Evolutionary conservation across 352 stramenopile genomes (phyloP), one percentile per base, ranked within the genome.

Genomic region (Pythium aristosporum): DNA sequence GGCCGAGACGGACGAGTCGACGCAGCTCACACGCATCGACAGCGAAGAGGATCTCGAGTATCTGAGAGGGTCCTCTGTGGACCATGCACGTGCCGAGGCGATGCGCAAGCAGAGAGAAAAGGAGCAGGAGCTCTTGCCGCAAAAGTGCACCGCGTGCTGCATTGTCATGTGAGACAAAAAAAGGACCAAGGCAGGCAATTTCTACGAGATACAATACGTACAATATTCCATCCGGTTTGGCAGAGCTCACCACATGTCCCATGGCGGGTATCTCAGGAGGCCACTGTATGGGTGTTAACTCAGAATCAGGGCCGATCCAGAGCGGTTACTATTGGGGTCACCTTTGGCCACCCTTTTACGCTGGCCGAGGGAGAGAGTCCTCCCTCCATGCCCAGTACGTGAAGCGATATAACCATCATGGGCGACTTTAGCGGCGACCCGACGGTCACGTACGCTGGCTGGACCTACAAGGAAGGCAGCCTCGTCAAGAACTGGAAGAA

Each of bases 401-500:
- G 46, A 39, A 30, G 21, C 21, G 21, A 50, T 36, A 18, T 37
- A 32, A 52, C 32, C 9, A 46, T 18, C 30, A 36, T 43, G 36
- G 32, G 34, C n/a, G 13, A 49, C 25, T 11, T 18, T 28, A 20
- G 21, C n/a, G 34, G 37, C 46, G 65, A 72, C 28, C 65, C 65
- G 39, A 57, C 52, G 12, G 83, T 89, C 65, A 89, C 83, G 63
- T 91, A 87, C 63, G 79, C 81, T 34, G 84, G 82, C 37, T 91
- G 82, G 82, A 76, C 86, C 34, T 90, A 87, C 68, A 91, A 93
- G 65, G 79, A 90, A 64, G 84, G 84, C 44, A 89, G 79, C 53
- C 75, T 93, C 43, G 73, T 90, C 49, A 87, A 88, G 63, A 90
- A 76, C 37, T 94, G 85, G 85, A 92, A 91, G 72, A 92, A 94